Evolutionary conservation across 23 red algal genomes (phyloP), one percentile per base, ranked within the genome.

Genomic region (Gracilariopsis chorda): DNA sequence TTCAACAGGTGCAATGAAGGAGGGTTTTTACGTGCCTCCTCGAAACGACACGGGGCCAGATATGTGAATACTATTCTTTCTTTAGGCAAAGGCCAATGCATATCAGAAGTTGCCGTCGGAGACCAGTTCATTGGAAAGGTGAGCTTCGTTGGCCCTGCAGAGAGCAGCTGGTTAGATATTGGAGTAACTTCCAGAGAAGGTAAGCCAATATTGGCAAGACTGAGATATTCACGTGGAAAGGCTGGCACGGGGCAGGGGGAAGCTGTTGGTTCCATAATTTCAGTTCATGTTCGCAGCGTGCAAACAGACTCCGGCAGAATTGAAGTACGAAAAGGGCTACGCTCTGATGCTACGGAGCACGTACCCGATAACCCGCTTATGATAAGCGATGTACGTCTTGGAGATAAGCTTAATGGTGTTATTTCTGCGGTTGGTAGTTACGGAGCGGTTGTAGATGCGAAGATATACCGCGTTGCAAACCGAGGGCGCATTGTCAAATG

Each of bases 81-180:
- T n/a, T n/a, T n/a, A n/a, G n/a, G n/a, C n/a, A 37, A 20, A 70
- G 27, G 7, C 24, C 32, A n/a, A 70, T 70, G 30, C 33, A 88
- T 88, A 55, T 27, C 67, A 4, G 84, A 88, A 36, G 67, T 88
- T 56, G 33, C 65, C 4, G 25, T 41, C 25, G 84, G 84, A 20
- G 84, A 88, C 42, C 20, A 60, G 48, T 60, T 88, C n/a, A 75
- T 63, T 56, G 84, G 84, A 25, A 33, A 25, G 2, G 84, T 88
- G 13, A 29, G 47, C 23, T 61, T 70, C 20, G 84, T 77, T 56
- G 84, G 84, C 19, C 84, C 84, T 68, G 84, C 84, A 19, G 29
- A 88, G 23, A 88, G 84, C 47, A 77, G 67, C 21, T 88, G 84
- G 84, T 19, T 88, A 28, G 84, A 88, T 41, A 63, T 88, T 56